Evolutionary conservation across 805 yeast species (phyloP).

Genomic region (Starmerella scarabaei): DNA sequence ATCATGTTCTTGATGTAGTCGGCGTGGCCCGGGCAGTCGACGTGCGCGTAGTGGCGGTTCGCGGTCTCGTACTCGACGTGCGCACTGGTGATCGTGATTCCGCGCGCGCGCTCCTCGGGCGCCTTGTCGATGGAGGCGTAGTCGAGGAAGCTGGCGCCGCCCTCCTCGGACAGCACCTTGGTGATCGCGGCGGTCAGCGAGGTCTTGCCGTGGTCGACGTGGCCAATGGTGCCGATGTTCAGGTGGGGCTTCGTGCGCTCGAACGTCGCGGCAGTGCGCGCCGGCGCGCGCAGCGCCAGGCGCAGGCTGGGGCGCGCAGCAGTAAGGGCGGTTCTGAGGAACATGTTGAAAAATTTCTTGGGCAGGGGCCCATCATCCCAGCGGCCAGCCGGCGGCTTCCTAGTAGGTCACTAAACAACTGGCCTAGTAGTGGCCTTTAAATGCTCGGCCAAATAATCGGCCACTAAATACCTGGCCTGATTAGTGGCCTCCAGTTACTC

Average conservation of each 20-base stretch:
- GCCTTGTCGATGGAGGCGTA: constrained; percentile 91
- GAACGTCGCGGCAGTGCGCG: constrained; percentile 52
- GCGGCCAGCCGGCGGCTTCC: too few species aligned
- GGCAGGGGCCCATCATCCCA: neutral
- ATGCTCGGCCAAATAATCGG: too few species aligned
- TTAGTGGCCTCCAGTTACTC: too few species aligned
- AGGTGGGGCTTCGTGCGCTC: constrained; percentile 94
- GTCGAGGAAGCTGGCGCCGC: constrained; percentile 90
- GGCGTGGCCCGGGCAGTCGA: constrained; percentile 98
- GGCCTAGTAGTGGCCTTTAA: too few species aligned
- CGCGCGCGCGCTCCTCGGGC: constrained; percentile 98
- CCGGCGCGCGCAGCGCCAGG: neutral
- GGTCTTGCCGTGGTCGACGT: constrained; percentile 98
- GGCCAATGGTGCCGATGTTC: constrained; percentile 96
- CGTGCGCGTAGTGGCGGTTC: constrained; percentile 93
- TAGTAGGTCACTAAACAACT: too few species aligned
- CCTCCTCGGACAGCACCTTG: constrained; percentile 73
- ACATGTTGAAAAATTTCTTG: neutral
- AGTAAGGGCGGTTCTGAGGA: neutral
- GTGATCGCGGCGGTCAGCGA: constrained; percentile 98
- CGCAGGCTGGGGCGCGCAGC: constrained; percentile 1
- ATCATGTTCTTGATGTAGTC: constrained; percentile 98
- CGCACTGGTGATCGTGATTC: constrained; percentile 95
- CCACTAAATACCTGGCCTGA: too few species aligned
- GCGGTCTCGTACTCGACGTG: constrained; percentile 95